These are phyloP conservation scores for Colletotrichum siamense DNA, from an alignment of 2,329 filamentous ascomycete species.

Conservation along the genomic window DNA sequence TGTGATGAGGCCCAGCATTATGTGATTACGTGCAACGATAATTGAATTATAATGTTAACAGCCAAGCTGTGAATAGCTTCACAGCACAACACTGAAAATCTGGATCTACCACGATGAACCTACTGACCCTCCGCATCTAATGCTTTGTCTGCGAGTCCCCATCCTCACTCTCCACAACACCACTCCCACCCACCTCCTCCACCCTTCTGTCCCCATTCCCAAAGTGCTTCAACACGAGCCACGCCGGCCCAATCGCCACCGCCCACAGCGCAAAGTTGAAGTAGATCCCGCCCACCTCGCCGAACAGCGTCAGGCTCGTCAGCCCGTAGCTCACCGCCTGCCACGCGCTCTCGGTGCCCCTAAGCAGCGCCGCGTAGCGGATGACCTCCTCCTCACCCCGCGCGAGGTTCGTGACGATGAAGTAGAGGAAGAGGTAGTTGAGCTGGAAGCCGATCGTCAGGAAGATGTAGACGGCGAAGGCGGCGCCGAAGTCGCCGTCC, in stretches of 20 bases:
- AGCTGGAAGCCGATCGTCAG: slow-evolving; percentile 72
- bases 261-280: slow-evolving; percentile 75
- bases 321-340: slow-evolving; percentile 77
- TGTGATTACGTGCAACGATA: background rate
- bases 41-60: background rate
- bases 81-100: no score
- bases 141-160: slow-evolving; percentile 17
- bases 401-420: slow-evolving; percentile 72
- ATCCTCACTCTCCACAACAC: slow-evolving; percentile 20
- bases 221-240: slow-evolving; percentile 67
- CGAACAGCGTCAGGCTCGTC: slow-evolving; percentile 66
- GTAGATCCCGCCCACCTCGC: slow-evolving; percentile 70
- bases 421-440: slow-evolving; percentile 78
- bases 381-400: slow-evolving; percentile 67
- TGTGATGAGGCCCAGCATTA: background rate
- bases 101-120: no score
- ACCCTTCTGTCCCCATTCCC: slow-evolving; percentile 34
- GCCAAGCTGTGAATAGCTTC: background rate
- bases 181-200: background rate
- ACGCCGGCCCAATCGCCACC: slow-evolving; percentile 67
- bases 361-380: slow-evolving; percentile 69
- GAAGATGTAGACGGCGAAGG: slow-evolving; percentile 72
- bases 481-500: slow-evolving; percentile 66
- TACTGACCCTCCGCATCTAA: no score
- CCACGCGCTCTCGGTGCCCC: slow-evolving; percentile 75